Base-by-base conservation (phyloP, 345 rosid species). In the Theobroma cacao region DNA sequence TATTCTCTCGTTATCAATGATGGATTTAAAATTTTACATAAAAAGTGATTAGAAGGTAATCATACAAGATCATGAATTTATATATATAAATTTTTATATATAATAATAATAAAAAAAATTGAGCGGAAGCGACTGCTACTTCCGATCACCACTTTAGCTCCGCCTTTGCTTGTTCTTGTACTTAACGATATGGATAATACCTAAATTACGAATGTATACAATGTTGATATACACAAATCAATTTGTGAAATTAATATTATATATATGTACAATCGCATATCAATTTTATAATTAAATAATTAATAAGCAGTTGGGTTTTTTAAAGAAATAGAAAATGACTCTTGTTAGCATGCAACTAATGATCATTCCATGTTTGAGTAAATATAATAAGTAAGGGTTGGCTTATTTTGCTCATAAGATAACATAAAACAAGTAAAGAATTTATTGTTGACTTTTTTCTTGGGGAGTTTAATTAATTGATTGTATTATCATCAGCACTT, bases 361-460 rank as follows among this genome's bases (percentile, higher is more conserved):
- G n/a, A 50, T 50, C n/a, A 50, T 50, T 50, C 56, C 56, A 17
- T 17, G 18, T 50, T 18, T n/a, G 56, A 50, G 56, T 50, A 17
- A 50, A 50, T 50, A 50, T 18, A 50, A 18, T n/a, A 17, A 50
- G 8, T 18, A 6, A n/a, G 30, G 60, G 28, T 55, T n/a, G n/a
- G n/a, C 73, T 79, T 72, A 20, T 79, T 79, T 79, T 26, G 26
- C 48, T 17, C 33, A 52, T 20, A 64, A 63, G 41, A 63, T 26
- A 59, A 22, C 7, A 38, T 36, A 72, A 26, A 40, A 52, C 3
- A 2, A 2, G 17, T 64, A 43, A 64, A 38, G 26, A 53, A 34
- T 12, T 38, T 26, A 20, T 34, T 67, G 31, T 67, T 80, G 75
- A 75, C 75, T 33, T 74, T 33, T 74, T 47, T 20, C 1, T 10